Conservation (phyloP, 2,329 filamentous ascomycete genomes). For the Polytolypa hystricis region DNA sequence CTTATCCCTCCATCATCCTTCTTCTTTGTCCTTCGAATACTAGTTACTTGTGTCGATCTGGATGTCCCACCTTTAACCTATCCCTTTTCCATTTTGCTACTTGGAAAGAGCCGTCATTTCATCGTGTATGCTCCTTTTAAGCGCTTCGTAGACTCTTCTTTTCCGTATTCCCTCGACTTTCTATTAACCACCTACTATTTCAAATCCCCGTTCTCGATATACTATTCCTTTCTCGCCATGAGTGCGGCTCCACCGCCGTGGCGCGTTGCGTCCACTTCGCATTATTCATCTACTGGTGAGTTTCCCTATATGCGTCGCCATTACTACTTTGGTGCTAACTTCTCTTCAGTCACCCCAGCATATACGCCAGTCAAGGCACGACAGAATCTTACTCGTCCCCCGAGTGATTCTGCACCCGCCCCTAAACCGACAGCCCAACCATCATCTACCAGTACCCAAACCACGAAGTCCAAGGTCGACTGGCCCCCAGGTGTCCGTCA, state of each 20-base stretch:
- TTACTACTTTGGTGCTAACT: not conserved
- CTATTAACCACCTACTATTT: conserved; percentile 1
- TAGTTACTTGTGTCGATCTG: not conserved
- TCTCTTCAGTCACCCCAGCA: conserved; percentile 36
- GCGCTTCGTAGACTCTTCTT: conserved; percentile 1
- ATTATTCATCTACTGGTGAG: conserved; percentile 26
- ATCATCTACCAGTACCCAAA: conserved; percentile 18
- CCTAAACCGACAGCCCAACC: conserved; percentile 23
- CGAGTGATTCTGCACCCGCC: conserved; percentile 17
- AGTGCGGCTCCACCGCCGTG: conserved; percentile 30
- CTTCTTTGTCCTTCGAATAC: not conserved
- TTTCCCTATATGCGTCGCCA: not conserved
- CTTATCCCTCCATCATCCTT: not conserved
- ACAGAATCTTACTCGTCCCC: conserved; percentile 44
- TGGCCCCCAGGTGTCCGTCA: conserved; percentile 74
- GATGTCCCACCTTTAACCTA: not conserved
- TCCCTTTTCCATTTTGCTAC: not conserved
- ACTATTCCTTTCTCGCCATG: conserved; percentile 22
- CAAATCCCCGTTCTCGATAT: conserved; percentile 1
- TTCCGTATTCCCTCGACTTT: not conserved
- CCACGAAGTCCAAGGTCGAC: conserved; percentile 50
- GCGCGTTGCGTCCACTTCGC: conserved; percentile 22
- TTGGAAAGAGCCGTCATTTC: not conserved
- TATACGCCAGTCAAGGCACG: conserved; percentile 53
- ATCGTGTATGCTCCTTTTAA: not conserved